Evolutionary conservation across 176 grass and related monocot species (phyloP), one percentile per base, ranked within the genome.

Genomic region (Phoenix dactylifera): DNA sequence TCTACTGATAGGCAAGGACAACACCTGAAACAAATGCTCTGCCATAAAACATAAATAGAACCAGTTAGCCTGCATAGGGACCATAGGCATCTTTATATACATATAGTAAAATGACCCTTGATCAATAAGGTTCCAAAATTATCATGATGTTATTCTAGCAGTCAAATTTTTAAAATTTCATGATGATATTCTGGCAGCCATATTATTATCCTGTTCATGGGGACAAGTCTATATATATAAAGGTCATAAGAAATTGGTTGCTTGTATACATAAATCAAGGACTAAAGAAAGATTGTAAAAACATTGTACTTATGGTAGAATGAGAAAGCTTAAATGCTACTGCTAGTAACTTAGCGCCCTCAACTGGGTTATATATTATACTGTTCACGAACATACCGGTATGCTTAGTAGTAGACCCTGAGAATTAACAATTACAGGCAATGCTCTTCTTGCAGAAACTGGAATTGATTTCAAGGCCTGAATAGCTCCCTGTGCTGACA

Each of bases 11-110:
- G 76, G 73, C 64, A 79, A 54, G 83, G 87, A 59, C 83, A 90
- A 74, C 71, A 75, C 50, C 63, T 84, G 72, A 85, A 96, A 49
- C 65, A 64, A 75, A 96, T 78, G 73, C 75, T 88, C 92, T 96
- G 68, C 35, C 49, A 60, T 22, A 32, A 52, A 65, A 58, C 3
- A 65, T 50, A 66, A 58, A 16, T 10, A 16, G 39, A 65, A 67
- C 52, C 57, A 48, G 69, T 77, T 77, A 88, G 35, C 9, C 35
- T 12, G 35, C 35, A 12, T 12, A 39, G 12, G 9, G 35, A 39
- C 35, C 35, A 12, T 44, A 44, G 35, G 35, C 35, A 14, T 44
- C 10, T 44, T 44, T 44, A 44, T 12, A 14, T 44, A 12, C 2
- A 44, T 3, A 44, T 2, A 9, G 35, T 12, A 9, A 44, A 44